Percentiles rank a stretch among this genome's conserved stretches.
These are phyloP conservation scores for Porodaedalea pini DNA, from an alignment of 1,284 basidiomycete genomes.

Conservation along the genomic window DNA sequence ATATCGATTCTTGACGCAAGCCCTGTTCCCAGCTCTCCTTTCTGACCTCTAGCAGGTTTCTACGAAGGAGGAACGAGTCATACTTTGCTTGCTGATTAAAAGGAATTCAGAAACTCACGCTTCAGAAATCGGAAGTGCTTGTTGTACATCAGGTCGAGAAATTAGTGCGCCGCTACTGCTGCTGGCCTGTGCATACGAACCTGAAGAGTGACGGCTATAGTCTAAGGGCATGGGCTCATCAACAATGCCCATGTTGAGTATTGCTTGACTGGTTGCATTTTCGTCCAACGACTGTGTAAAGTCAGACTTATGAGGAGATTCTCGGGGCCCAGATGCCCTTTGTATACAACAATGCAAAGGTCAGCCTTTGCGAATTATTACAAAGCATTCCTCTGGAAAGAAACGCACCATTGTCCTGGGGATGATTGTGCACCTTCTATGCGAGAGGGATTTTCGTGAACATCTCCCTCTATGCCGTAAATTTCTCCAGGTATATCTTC, in stretches of 20 bases:
- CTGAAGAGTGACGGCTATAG: not conserved
- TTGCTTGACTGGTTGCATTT: not conserved
- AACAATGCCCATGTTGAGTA: not conserved
- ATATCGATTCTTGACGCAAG: constrained; percentile 6
- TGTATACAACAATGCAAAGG: too few species aligned
- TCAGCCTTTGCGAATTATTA: too few species aligned
- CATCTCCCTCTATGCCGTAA: not conserved
- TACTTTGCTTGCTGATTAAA: too few species aligned
- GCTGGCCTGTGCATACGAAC: not conserved
- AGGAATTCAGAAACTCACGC: not conserved
- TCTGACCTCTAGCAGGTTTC: not conserved
- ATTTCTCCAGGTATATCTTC: not conserved
- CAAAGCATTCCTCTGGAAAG: too few species aligned
- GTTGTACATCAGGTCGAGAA: not conserved
- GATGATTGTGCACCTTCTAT: too few species aligned
- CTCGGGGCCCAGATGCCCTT: not conserved
- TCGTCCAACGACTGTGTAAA: not conserved
- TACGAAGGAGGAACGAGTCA: too few species aligned
- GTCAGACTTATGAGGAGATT: not conserved
- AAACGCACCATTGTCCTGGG: too few species aligned
- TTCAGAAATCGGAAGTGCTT: not conserved
- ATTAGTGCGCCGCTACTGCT: not conserved
- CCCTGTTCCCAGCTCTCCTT: constrained; percentile 1
- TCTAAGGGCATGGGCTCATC: not conserved
- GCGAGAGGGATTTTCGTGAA: too few species aligned